Evolutionary conservation across 2,329 filamentous ascomycete genomes (phyloP).

Genomic region (Nemania bipapillata): DNA sequence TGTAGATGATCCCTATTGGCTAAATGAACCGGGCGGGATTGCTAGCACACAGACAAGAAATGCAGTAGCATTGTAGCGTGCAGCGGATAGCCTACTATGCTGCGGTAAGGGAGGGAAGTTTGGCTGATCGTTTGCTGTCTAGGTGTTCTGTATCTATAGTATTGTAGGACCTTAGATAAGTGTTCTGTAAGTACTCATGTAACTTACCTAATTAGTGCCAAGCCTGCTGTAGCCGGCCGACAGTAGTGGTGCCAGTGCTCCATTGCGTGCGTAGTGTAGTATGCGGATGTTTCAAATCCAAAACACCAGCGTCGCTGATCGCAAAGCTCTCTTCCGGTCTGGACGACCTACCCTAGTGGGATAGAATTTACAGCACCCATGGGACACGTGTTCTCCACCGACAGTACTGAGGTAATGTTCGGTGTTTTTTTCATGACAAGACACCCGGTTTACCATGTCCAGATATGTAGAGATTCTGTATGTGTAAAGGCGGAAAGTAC

Average conservation of each 20-base stretch:
- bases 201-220: conserved; percentile 11
- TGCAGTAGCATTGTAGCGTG: neutral
- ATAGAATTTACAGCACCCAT: conserved; percentile 22
- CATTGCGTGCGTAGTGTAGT: neutral
- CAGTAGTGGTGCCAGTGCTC: conserved; percentile 15
- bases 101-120: neutral
- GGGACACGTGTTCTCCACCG: conserved; percentile 31
- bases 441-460: no score
- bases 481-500: neutral
- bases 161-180: no score
- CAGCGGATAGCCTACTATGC: no score
- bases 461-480: no score
- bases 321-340: conserved; percentile 1
- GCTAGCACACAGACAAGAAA: neutral
- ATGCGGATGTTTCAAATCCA: conserved; percentile 34
- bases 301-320: conserved; percentile 33
- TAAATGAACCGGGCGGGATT: neutral
- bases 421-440: no score
- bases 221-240: conserved; percentile 15
- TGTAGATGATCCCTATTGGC: conserved; percentile 4
- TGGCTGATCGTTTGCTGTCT: conserved; percentile 27
- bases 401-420: no score
- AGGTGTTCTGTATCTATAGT: no score
- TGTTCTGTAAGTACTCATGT: neutral
- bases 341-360: conserved; percentile 25